These are phyloP conservation scores for Agastache rugosa DNA, from an alignment of 257 asterid species.

Conservation along the genomic window DNA sequence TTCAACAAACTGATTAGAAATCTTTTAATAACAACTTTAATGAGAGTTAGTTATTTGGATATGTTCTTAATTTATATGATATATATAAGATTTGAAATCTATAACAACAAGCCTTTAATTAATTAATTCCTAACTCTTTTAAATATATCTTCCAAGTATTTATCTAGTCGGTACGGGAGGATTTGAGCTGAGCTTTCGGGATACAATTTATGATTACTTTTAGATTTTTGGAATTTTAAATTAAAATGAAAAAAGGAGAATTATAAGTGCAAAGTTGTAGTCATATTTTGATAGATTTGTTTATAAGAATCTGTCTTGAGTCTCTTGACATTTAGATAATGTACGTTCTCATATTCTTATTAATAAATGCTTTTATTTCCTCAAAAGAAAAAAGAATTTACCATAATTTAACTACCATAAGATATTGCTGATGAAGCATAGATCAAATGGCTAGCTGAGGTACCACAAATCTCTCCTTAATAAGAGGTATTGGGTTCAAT, in stretches of 20 bases:
- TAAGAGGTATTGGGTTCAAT: too few species aligned
- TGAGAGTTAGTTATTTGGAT: neutral
- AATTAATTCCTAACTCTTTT: neutral
- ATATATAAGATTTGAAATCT: neutral
- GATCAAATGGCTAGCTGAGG: too few species aligned
- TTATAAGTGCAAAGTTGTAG: too few species aligned
- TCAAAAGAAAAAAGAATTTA: too few species aligned
- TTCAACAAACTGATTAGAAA: neutral
- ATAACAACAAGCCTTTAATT: neutral
- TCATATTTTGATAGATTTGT: too few species aligned
- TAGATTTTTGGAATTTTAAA: neutral
- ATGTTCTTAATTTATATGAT: neutral
- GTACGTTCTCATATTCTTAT: too few species aligned
- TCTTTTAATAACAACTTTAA: neutral
- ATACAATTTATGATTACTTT: neutral
- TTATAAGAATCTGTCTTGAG: too few species aligned
- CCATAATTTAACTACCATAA: too few species aligned
- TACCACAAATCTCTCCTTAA: too few species aligned
- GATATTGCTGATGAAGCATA: too few species aligned
- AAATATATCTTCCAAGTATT: neutral
- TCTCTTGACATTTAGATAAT: too few species aligned
- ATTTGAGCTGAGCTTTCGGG: constrained; percentile 5
- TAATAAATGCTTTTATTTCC: too few species aligned
- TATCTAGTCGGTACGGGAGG: neutral
- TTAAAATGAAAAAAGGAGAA: neutral